Evolutionary conservation across 805 yeast species (phyloP).

Genomic region (Yamadazyma akitaensis): DNA sequence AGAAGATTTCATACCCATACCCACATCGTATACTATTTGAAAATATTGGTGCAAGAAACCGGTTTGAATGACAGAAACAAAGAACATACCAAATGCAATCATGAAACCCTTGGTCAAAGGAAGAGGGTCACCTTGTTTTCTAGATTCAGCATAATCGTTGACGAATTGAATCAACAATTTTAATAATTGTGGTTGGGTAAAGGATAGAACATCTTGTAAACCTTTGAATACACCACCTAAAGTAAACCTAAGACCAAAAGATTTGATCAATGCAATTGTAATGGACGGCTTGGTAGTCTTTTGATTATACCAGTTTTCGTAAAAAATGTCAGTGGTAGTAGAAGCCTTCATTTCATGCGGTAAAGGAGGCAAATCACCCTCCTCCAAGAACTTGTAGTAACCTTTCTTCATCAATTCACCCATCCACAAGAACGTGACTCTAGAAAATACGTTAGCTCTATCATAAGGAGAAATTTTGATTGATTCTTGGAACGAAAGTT

Average conservation of each 20-base stretch:
- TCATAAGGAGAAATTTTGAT: conserved; percentile 42
- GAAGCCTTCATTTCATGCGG: conserved; percentile 65
- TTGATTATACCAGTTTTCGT: conserved; percentile 60
- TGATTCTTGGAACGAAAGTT: conserved; percentile 19
- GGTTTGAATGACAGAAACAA: conserved; percentile 74
- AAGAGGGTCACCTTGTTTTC: conserved; percentile 37
- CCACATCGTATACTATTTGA: conserved; percentile 68
- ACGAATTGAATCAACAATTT: conserved; percentile 28
- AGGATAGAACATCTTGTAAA: conserved; percentile 70
- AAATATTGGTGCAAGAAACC: conserved; percentile 76
- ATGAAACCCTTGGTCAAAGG: conserved; percentile 74
- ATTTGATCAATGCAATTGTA: conserved; percentile 54
- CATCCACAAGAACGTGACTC: conserved; percentile 89
- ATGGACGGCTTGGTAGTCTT: conserved; percentile 47
- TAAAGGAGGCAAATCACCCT: conserved; percentile 72
- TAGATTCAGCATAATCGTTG: conserved; percentile 36
- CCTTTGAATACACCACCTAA: conserved; percentile 72
- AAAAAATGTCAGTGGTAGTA: conserved; percentile 47
- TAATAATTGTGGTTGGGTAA: conserved; percentile 31
- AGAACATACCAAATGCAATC: conserved; percentile 73
- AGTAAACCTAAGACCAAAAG: conserved; percentile 72
- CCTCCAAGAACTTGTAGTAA: conserved; percentile 51
- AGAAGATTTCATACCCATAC: conserved; percentile 72
- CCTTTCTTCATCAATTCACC: conserved; percentile 78
- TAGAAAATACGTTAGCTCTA: conserved; percentile 67